Base-by-base conservation (phyloP, 2,329 filamentous ascomycete genomes). In the Talaromyces islandicus region DNA sequence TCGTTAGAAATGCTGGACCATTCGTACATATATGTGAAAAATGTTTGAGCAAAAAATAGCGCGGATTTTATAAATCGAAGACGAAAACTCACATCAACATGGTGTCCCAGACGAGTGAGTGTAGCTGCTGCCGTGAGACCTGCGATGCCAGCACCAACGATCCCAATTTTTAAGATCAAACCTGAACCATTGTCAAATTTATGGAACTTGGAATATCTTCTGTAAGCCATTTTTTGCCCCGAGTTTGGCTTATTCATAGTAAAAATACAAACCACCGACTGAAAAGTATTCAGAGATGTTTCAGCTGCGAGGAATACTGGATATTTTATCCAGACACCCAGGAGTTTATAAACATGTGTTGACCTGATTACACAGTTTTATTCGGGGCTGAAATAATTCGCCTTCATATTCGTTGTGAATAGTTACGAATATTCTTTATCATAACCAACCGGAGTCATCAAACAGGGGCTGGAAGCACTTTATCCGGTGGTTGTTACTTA, bases 1-100 rank as follows among this genome's bases (percentile, higher is more conserved):
- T 87, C 85, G 56, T 75, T 80, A 17, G 80, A 79, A 32, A 86
- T 80, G 1, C 74, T 73, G 0, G 83, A 85, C 66, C 84, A 80
- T 64, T 87, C 84, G 53, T 78, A 82, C 0, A 86, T 61, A 79
- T 54, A 54, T 35, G 24, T 50, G 5, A 2, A 25, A n/a, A 50
- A 50, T 25, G 10, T 6, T 11, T 50, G 7, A 50, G 43, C 43
- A 12, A 24, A 48, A n/a, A 2, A 38, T n/a, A 38, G 17, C 5
- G 2, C 35, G 7, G 14, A 3, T 38, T 35, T 38, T 9, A 38
- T 17, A 38, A 6, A n/a, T 38, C 24, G 43, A 24, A 46, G 4
- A 50, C 4, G 19, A 7, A 25, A 50, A 50, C 43, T 50, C 7
- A 50, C 43, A 17, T 50, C 24, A 17, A 84, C 80, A 11, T 73